These are phyloP conservation scores for Dichotomocladium elegans DNA, from an alignment of 371 early-diverging fungal species.

Conservation along the genomic window DNA sequence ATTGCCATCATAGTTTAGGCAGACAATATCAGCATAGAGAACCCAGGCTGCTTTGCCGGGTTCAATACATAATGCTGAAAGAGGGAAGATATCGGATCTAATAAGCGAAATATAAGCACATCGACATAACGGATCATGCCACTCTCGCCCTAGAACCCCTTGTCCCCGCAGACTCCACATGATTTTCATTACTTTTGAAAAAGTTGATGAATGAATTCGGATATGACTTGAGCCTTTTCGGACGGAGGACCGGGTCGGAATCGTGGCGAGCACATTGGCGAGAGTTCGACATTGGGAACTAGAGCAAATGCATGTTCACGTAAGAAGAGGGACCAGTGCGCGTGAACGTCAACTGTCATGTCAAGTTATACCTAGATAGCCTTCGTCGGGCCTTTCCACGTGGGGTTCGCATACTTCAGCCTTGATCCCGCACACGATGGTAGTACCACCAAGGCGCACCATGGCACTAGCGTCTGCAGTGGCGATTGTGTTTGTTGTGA, in stretches of 20 bases:
- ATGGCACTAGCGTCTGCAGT: conserved; percentile 87
- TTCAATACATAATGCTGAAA: conserved; percentile 77
- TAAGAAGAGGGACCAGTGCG: neutral
- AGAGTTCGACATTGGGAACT: conserved; percentile 91
- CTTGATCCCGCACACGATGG: conserved; percentile 90
- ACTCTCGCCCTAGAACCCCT: neutral
- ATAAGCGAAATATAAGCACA: neutral
- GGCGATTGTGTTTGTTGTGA: conserved; percentile 67
- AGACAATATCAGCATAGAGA: conserved; percentile 86
- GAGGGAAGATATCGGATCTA: conserved; percentile 62
- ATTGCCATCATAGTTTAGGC: conserved; percentile 89
- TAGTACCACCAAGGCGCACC: conserved; percentile 86
- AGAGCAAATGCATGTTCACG: conserved; percentile 1
- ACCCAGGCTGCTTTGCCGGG: conserved; percentile 85
- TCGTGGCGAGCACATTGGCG: conserved; percentile 80
- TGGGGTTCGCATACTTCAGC: conserved; percentile 91
- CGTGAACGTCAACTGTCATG: neutral
- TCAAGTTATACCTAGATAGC: conserved; percentile 66
- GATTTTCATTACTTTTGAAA: conserved; percentile 63
- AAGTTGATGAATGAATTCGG: conserved; percentile 72
- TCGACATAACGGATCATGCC: neutral
- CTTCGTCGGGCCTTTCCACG: conserved; percentile 62
- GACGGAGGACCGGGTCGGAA: conserved; percentile 88
- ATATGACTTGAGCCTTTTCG: conserved; percentile 81
- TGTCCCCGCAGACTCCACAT: no score